These are phyloP conservation scores for Prillingera fragicola DNA, from an alignment of 1,284 basidiomycete genomes.

Conservation along the genomic window DNA sequence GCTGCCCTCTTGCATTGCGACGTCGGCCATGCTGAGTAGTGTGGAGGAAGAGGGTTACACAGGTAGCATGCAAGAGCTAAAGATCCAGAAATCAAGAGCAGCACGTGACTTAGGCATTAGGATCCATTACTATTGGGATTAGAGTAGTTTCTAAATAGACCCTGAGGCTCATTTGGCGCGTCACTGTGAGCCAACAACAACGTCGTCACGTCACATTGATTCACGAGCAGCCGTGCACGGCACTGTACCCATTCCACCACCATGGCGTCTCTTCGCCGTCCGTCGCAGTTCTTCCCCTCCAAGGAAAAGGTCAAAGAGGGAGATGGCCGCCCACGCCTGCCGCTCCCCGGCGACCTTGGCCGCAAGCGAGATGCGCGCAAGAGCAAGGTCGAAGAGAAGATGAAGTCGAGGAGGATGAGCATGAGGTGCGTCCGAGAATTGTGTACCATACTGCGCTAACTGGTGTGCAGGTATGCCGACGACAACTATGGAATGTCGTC, in stretches of 20 bases:
- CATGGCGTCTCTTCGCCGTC: conserved; percentile 34
- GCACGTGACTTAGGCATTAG: not conserved
- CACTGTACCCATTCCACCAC: conserved; percentile 1
- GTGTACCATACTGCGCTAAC: conserved; percentile 1
- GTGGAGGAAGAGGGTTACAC: too few relatives aligned
- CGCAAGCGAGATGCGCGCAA: conserved; percentile 48
- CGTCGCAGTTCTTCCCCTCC: conserved; percentile 16
- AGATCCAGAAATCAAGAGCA: conserved; percentile 4
- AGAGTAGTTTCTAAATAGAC: not conserved
- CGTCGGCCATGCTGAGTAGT: conserved; percentile 19
- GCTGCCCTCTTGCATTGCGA: conserved; percentile 14
- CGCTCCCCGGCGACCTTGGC: conserved; percentile 9
- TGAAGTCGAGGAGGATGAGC: conserved; percentile 79
- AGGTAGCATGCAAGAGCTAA: too few relatives aligned
- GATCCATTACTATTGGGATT: not conserved
- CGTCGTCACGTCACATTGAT: not conserved
- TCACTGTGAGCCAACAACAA: not conserved
- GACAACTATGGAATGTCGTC: conserved; percentile 5
- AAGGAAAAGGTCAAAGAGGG: not conserved
- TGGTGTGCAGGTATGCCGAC: conserved; percentile 27
- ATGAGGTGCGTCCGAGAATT: conserved; percentile 59
- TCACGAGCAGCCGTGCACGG: not conserved
- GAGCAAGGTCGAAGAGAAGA: conserved; percentile 80
- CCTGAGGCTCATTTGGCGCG: not conserved
- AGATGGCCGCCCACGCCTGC: conserved; percentile 8